Base-by-base conservation (phyloP, 2,329 filamentous ascomycete genomes). In the Colletotrichum theobromicola region DNA sequence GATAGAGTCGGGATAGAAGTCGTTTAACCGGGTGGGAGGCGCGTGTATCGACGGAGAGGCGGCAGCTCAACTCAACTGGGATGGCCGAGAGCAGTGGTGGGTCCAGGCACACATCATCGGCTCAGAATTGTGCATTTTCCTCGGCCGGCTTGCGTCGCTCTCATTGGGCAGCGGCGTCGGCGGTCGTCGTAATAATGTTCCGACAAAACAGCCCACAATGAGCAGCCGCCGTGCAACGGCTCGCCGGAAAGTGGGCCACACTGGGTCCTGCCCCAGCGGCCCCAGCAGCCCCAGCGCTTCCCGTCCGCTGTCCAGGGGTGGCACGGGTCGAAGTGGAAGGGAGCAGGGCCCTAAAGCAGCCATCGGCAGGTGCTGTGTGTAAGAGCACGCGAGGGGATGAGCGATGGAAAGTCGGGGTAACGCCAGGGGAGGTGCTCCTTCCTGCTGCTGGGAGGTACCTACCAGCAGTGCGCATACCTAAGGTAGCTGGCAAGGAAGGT, bases 91-190 rank as follows among this genome's bases (percentile, higher is more conserved):
- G 32, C 60, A 37, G 24, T 50, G 63, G 72, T 75, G 72, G 72
- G 72, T 66, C 72, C 62, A n/a, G 61, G 5, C 68, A 35, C 68
- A 21, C 42, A 50, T 50, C 42, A 13, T n/a, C n/a, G n/a, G 10
- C 37, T 61, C 62, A 72, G 67, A 72, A 60, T 67, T 72, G 63
- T 67, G 62, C 68, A 67, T 62, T 74, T 72, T 72, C 72, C 18
- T 32, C 32, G 57, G 5, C 55, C 2, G 9, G 26, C 26, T 35
- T 7, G 7, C 37, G 30, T 50, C 4, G 7, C 9, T 28, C 12
- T 53, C 68, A 75, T 75, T 75, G 68, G 72, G 18, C 34, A 8
- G 18, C 1, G 2, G 0, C 1, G 0, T 42, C 74, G 71, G 71
- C 32, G 3, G 1, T 46, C 63, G 74, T 24, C 16, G 8, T 7